A percentile compares a stretch with the other conserved stretches of the same genome.
Evolutionary conservation across 2,329 filamentous ascomycete species (phyloP).

Genomic region (Hymenoscyphus fructigenus): DNA sequence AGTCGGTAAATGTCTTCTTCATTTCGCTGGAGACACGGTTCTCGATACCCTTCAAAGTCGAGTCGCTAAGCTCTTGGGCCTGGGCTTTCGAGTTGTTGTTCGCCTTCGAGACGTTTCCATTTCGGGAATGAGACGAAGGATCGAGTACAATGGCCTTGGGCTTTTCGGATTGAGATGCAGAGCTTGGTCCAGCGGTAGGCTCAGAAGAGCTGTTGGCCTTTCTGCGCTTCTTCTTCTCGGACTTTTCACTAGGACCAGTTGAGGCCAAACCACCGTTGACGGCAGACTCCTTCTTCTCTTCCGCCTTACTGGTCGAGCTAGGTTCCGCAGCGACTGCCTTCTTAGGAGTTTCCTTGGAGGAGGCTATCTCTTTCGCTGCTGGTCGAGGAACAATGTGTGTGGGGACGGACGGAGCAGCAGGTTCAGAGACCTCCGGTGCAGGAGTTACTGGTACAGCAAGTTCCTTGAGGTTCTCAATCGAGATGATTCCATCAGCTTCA

Average conservation of each 20-base stretch:
- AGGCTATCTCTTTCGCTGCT: slow-evolving; percentile 27
- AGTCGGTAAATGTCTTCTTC: slow-evolving; percentile 53
- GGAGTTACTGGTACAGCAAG: slow-evolving; percentile 31
- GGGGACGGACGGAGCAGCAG: slow-evolving; percentile 24
- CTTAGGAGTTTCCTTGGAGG: slow-evolving; percentile 33
- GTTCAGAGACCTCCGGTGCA: slow-evolving; percentile 16
- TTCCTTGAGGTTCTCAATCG: slow-evolving; percentile 63
- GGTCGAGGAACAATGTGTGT: slow-evolving; percentile 32
- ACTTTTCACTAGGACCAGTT: slow-evolving; percentile 49
- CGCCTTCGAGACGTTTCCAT: slow-evolving; percentile 28
- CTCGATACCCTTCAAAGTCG: slow-evolving; percentile 48
- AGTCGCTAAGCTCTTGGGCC: slow-evolving; percentile 41
- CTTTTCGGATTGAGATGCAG: slow-evolving; percentile 20
- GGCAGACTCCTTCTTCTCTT: slow-evolving; percentile 36
- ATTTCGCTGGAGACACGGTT: slow-evolving; percentile 48
- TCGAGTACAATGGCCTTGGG: slow-evolving; percentile 36
- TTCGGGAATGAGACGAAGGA: slow-evolving; percentile 33
- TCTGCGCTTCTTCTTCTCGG: slow-evolving; percentile 69
- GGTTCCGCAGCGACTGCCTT: slow-evolving; percentile 22
- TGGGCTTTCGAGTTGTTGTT: slow-evolving; percentile 20
- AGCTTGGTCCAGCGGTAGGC: slow-evolving; percentile 14
- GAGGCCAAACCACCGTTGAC: slow-evolving; percentile 30
- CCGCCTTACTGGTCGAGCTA: slow-evolving; percentile 42
- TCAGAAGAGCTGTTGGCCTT: slow-evolving; percentile 53
- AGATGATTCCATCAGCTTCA: slow-evolving; percentile 69